Evolutionary conservation across 2,329 filamentous ascomycete genomes (phyloP).

Genomic region (Periconia sp.): DNA sequence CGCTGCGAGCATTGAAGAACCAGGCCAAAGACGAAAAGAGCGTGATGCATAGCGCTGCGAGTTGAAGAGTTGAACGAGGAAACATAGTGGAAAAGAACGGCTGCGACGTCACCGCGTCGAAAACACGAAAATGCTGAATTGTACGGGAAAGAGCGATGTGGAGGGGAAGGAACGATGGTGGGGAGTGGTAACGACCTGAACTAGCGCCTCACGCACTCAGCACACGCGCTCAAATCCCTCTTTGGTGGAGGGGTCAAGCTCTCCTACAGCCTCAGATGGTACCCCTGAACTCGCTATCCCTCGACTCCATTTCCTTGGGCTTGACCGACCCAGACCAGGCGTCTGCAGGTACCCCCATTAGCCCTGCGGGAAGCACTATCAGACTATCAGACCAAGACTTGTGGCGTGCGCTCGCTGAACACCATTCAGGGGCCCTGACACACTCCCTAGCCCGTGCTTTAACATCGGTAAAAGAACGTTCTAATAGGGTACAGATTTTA

Average conservation of each 20-base stretch:
- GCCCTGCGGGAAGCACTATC: background rate
- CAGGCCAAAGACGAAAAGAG: conserved; percentile 1
- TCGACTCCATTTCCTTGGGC: too few relatives aligned
- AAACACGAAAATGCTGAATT: background rate
- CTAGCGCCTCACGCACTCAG: too few relatives aligned
- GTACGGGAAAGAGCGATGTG: background rate
- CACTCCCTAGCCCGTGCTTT: background rate
- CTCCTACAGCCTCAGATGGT: too few relatives aligned
- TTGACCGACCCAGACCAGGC: too few relatives aligned
- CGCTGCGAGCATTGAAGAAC: background rate
- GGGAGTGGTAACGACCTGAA: background rate
- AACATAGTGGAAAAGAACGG: background rate
- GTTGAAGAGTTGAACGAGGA: conserved; percentile 1
- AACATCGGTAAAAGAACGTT: background rate
- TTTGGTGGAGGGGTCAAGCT: background rate
- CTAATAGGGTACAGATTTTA: background rate
- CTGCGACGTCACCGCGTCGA: background rate
- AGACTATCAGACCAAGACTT: background rate
- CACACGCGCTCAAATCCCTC: too few relatives aligned
- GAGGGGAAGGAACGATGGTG: background rate
- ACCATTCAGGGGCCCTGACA: too few relatives aligned
- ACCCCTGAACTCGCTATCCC: too few relatives aligned
- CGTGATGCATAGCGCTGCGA: conserved; percentile 2
- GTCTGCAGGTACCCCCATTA: too few relatives aligned
- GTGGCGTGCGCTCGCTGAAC: too few relatives aligned